phyloP scores from a whole-genome alignment of 2,329 filamentous ascomycete species.

The Colletotrichum sp. region DNA sequence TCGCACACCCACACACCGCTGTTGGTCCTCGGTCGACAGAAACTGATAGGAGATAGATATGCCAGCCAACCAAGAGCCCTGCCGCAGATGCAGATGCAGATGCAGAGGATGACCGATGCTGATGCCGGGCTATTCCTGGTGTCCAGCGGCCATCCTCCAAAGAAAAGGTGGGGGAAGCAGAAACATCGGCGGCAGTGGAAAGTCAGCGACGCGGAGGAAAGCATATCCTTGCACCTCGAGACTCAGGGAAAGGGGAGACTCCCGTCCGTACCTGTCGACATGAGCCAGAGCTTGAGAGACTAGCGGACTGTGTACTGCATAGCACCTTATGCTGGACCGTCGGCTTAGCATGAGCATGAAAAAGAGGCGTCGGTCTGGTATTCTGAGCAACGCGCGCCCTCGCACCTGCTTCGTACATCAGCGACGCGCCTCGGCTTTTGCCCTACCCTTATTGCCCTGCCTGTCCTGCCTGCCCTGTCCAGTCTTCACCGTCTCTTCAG shows the following conservation, averaged over 20 bases:
- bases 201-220: neutral
- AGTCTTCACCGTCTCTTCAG: constrained; percentile 1
- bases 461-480: neutral
- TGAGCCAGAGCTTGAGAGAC: neutral
- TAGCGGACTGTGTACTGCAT: neutral
- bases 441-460: neutral
- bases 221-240: neutral
- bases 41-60: constrained; percentile 3
- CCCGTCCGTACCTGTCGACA: neutral
- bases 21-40: neutral
- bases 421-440: neutral
- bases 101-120: neutral
- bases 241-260: neutral
- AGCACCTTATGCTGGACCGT: neutral
- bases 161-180: constrained; percentile 5
- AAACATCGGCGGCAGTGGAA: constrained; percentile 8
- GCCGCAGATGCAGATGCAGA: neutral
- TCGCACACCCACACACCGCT: constrained; percentile 2
- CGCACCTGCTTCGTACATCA: neutral
- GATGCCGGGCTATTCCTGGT: neutral
- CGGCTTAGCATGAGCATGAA: neutral
- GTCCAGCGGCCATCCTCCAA: neutral
- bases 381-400: neutral
- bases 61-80: neutral
- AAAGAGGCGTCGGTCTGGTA: neutral